Percentiles rank a stretch among this genome's conserved stretches.
These are phyloP conservation scores for Haplosporangium sp. DNA, from an alignment of 371 early-diverging fungal genomes.

Conservation along the genomic window DNA sequence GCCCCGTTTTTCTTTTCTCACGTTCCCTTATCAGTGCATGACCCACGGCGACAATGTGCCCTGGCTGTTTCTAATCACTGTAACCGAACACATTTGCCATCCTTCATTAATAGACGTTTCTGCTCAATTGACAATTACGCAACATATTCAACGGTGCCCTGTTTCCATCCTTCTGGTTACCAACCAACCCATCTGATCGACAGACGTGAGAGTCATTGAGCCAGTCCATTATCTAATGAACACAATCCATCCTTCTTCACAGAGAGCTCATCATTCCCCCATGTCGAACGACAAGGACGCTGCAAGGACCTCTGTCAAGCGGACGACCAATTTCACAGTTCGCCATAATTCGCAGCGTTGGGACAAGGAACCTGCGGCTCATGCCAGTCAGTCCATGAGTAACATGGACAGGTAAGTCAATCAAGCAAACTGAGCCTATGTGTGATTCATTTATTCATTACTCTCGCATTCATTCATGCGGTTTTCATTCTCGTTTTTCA, in stretches of 20 bases:
- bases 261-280: constrained; percentile 13
- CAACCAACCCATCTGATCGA: background rate
- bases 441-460: background rate
- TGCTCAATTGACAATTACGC: no score
- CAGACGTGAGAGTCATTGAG: constrained; percentile 15
- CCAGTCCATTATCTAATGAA: constrained; percentile 22
- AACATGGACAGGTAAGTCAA: background rate
- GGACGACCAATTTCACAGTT: constrained; percentile 13
- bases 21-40: no score
- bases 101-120: no score
- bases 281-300: constrained; percentile 23
- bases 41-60: no score
- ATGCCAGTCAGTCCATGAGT: no score
- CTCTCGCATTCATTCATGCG: background rate
- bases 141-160: no score
- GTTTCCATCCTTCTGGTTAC: no score
- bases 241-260: constrained; percentile 33
- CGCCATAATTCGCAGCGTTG: constrained; percentile 13
- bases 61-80: no score
- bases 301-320: constrained; percentile 5
- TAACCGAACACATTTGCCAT: no score
- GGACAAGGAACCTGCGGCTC: background rate
- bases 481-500: background rate
- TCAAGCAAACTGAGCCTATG: background rate
- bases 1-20: background rate